Base-by-base conservation (phyloP, 2,329 filamentous ascomycete genomes). In the Trichoderma oligosporum region DNA sequence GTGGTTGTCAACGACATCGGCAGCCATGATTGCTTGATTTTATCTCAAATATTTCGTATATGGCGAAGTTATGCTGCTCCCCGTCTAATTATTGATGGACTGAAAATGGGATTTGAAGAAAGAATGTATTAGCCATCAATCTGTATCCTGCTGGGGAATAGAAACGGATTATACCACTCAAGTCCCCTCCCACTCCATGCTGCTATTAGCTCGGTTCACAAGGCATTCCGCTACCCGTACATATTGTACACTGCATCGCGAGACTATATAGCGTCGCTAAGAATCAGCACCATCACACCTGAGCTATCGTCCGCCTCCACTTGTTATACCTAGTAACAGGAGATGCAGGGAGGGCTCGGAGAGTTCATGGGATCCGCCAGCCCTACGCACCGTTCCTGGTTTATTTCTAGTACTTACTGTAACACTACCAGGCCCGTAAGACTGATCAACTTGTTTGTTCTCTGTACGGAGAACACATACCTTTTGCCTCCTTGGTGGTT, bases 161-260 rank as follows among this genome's bases (percentile, higher is more conserved):
- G 4, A n/a, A 36, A 35, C n/a, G 11, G 14, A 35, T 9, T 9
- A 14, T 20, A 44, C 4, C 8, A 11, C 7, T 4, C 27, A 25
- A 44, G 14, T 7, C 24, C 16, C 24, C 31, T 25, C 20, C 42
- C 27, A 6, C 27, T 31, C 27, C 5, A 31, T 31, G 6, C 18
- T 16, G n/a, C 7, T 7, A 38, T 11, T 4, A 8, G 7, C 18
- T 31, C 2, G 31, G 41, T 16, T 35, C 18, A n/a, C 41, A 46
- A 46, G 41, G 41, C 41, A 44, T 14, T 2, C n/a, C 18, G 5
- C 33, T 12, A 35, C 16, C 14, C 25, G 3, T 16, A 27, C 18
- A 27, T 44, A 11, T 11, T 27, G 41, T 29, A 45, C 16, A 31
- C 25, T 55, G 31, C 41, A 55, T 55, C 51, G 46, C 52, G 41